Evolutionary conservation across 805 yeast species (phyloP), one percentile per base, ranked within the genome.

Genomic region (Yamadazyma endophytica): DNA sequence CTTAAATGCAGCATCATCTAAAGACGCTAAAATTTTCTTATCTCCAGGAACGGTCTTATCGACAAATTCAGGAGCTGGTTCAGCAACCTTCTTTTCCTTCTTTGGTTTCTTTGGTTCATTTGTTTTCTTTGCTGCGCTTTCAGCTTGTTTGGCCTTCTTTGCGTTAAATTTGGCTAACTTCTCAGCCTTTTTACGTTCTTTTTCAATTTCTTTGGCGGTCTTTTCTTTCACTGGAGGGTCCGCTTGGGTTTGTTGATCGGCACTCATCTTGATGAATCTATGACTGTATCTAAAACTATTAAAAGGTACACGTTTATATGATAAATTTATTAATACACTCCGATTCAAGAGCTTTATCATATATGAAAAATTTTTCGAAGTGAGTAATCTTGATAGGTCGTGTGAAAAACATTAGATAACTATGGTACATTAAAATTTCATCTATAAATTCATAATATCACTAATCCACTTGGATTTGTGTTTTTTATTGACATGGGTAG

Each of bases 1-100:
- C 61, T 92, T 89, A 56, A 92, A 77, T 13, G 97, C 79, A 14
- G 96, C 89, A 55, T 89, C 95, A 25, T 90, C 96, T 32, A 92
- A 73, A 21, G 87, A 74, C n/a, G 78, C 82, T 36, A 92, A 74
- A 20, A 80, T 61, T 66, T 92, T 92, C 77, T 90, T 92, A 50
- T 88, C 95, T 40, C 98, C 98, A 3, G 84, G 78, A 29, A 68
- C 73, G 28, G 98, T 92, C 36, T 66, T 64, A 57, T 92, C 98
- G 29, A 78, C 76, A 57, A 79, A 92, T 50, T 81, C 92, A n/a
- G 96, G 94, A 24, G 73, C 68, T 24, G 84, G 81, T 50, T 76
- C 95, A 22, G 62, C 79, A 29, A 58, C 78, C 51, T 75, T 77
- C 64, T 79, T 80, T 50, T 76, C 80, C 57, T 73, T 75, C 56